Evolutionary conservation across 371 early-diverging fungal species (phyloP), one percentile per base, ranked within the genome.

Genomic region (Mortierella sp.): DNA sequence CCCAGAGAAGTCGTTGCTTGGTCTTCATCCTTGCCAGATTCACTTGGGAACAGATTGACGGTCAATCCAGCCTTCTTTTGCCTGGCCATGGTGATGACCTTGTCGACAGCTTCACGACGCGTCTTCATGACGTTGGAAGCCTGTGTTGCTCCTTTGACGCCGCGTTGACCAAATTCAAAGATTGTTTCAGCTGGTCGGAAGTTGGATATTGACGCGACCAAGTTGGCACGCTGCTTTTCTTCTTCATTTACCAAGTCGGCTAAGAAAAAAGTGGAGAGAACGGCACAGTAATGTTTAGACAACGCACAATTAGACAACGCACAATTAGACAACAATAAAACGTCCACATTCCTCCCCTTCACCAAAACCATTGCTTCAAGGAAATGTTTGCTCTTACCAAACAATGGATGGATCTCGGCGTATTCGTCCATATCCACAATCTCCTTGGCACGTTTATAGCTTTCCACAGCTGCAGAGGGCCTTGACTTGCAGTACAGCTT

Each of bases 121-220:
- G 87, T 84, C 52, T 89, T 86, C 95, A 97, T 95, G 54, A 95
- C 76, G 13, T 86, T 58, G 0, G 90, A 84, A 9, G 94, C 93
- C 14, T 88, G 83, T 3, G 89, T 84, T 14, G 89, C 58, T 26
- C 93, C 87, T 67, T 90, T 94, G 43, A 81, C 73, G 30, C 97
- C 97, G 59, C 94, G 87, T 41, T 85, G 84, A 30, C 93, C 94
- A 42, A 95, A 86, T 72, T 98, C 98, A 79, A 98, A 98, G 43
- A 98, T 91, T 1, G 97, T 96, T 85, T 97, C 94, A 9, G 84
- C 68, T 9, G 96, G 95, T 24, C 95, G 83, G 82, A 95, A 96
- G 14, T 85, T 87, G 38, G 92, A 85, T 48, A 96, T 87, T 43
- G 87, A 84, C 27, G 82, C 84, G 43, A 96, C 83, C 81, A 96